Evolutionary conservation across 1,139 yeast species (phyloP), one percentile per base, ranked within the genome.

Genomic region (Debaryomyces sp.): DNA sequence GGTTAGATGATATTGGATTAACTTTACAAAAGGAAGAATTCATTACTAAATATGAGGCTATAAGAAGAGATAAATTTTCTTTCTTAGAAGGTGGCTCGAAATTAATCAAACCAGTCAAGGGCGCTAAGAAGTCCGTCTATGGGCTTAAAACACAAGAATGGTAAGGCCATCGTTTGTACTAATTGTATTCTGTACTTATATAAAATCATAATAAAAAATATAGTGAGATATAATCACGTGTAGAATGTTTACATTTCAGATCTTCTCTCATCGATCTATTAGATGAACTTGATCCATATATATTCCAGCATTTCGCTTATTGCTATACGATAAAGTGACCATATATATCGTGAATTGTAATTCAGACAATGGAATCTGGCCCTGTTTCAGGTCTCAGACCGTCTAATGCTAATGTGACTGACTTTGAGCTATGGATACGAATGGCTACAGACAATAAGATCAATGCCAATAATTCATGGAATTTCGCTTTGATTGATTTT

Each of bases 1-100:
- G 99, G 53, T 84, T 94, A 54, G 99, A 94, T 67, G 99, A 94
- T 67, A 94, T 94, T 71, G 98, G 98, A 39, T 82, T 94, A 63
- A 94, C 99, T 46, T 75, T 94, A 63, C 95, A 91, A 70, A 91
- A 91, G 74, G 97, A 89, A 71, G 82, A 82, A 48, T 82, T 65
- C 68, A 94, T 94, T 57, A 53, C 69, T 49, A 78, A 83, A 59
- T 94, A 84, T 64, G 99, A 94, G 75, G 80, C 72, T 30, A 71
- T 73, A 55, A 89, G 99, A 78, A 85, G 81, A 66, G 84, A 78
- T 50, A 83, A 75, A 65, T 94, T 88, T 68, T 89, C 97, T 13
- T 94, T 95, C 82, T 82, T 91, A 63, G 98, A 94, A 73, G 91
- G 91, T 58, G 95, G 95, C 37, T 80, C 89, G 18, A 80, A 78